Conservation (phyloP, 192 early-diverging fungal species). For the Geosiphon pyriformis region DNA sequence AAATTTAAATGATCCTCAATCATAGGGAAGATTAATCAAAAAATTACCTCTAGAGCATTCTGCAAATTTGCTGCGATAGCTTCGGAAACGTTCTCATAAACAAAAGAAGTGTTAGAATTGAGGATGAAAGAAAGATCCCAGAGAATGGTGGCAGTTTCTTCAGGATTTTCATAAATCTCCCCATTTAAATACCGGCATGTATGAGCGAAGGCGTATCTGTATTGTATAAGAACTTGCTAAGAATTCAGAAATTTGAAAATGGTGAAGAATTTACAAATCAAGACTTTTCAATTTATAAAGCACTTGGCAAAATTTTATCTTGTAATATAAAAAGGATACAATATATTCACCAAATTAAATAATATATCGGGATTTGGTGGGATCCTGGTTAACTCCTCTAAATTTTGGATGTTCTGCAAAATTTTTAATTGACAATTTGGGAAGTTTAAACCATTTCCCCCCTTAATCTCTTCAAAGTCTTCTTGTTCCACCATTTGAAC, state of each 20-base stretch:
- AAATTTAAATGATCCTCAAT: background rate
- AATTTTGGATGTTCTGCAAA: background rate
- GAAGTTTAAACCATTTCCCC: background rate
- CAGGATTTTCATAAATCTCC: slow-evolving; percentile 1
- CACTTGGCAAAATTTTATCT: background rate
- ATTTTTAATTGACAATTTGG: background rate
- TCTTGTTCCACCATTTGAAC: background rate
- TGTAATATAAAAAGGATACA: slow-evolving; percentile 9
- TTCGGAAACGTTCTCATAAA: slow-evolving; percentile 17
- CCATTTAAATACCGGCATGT: slow-evolving; percentile 19
- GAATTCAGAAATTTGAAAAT: background rate
- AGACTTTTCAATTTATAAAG: too few relatives aligned
- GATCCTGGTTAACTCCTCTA: slow-evolving; percentile 17
- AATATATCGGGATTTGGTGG: slow-evolving; percentile 13
- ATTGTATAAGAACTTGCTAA: background rate
- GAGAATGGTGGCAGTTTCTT: slow-evolving; percentile 5
- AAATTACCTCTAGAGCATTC: background rate
- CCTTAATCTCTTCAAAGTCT: background rate
- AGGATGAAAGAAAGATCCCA: slow-evolving; percentile 20
- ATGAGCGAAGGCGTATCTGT: slow-evolving; percentile 17
- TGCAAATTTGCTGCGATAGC: slow-evolving; percentile 8
- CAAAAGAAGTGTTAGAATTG: background rate
- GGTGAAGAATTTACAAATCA: background rate
- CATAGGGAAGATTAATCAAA: background rate
- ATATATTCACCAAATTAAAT: slow-evolving; percentile 18